Percentiles rank a stretch among this genome's conserved stretches.
Evolutionary conservation across 495 filamentous ascomycete species (phyloP).

Genomic region (Hamigera avellanea): DNA sequence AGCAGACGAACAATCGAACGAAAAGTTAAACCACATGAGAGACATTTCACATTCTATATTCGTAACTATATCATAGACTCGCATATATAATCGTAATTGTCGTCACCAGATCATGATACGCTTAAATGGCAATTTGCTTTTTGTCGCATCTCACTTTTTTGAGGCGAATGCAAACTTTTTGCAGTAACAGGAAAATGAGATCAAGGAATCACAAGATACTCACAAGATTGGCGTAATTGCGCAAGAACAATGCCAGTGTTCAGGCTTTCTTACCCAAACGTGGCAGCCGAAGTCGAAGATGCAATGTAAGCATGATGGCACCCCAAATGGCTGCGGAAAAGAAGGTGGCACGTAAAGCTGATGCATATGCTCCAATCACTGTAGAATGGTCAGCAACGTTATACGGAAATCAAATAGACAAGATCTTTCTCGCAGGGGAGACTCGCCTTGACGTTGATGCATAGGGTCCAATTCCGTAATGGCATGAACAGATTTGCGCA

Average conservation of each 20-base stretch:
- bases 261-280: slow-evolving; percentile 31
- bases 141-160: no score
- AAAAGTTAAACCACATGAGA: no score
- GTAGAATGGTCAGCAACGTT: slow-evolving; percentile 19
- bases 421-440: no score
- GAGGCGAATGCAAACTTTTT: no score
- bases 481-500: slow-evolving; percentile 42
- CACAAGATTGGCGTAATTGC: no score
- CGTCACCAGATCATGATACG: no score
- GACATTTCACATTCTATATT: no score
- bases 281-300: slow-evolving; percentile 42
- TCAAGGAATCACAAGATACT: background rate
- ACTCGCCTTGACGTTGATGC: slow-evolving; percentile 41
- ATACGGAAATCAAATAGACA: slow-evolving; percentile 1
- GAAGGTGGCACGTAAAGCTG: slow-evolving; percentile 44
- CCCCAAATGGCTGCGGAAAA: slow-evolving; percentile 38
- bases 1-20: no score
- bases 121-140: no score
- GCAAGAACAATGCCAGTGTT: background rate
- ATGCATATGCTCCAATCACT: slow-evolving; percentile 49
- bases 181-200: background rate
- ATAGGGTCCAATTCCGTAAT: slow-evolving; percentile 35
- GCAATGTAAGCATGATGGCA: slow-evolving; percentile 33
- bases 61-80: no score
- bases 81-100: no score